Conservation (phyloP, 192 early-diverging fungal species). For the Mortierella hygrophila region DNA sequence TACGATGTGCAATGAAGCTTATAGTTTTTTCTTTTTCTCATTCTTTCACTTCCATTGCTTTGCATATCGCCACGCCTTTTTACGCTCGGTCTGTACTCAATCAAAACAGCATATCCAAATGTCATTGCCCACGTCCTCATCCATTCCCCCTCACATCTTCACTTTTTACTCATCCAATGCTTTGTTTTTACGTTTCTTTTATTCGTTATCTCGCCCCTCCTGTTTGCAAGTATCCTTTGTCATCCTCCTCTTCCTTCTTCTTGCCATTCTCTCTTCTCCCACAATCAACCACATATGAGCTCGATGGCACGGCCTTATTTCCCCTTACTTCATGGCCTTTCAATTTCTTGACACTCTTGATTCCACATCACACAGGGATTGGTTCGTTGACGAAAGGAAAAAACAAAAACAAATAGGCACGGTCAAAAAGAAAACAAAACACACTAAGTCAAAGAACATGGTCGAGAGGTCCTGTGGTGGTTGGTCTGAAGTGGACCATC, state of each 20-base stretch:
- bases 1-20: no score
- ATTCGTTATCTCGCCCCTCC: neutral
- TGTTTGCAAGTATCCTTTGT: neutral
- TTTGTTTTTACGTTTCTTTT: neutral
- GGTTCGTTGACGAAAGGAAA: neutral
- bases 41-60: neutral
- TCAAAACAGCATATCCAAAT: no score
- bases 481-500: neutral
- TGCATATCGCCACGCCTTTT: slow-evolving; percentile 1
- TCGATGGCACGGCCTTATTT: no score
- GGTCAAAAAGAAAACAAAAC: neutral
- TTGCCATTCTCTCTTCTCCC: neutral
- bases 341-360: neutral
- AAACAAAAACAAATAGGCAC: neutral
- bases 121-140: neutral
- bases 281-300: neutral
- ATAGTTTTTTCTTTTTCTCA: no score
- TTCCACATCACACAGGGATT: neutral
- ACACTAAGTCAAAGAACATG: neutral
- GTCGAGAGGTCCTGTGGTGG: neutral
- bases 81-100: neutral
- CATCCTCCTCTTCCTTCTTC: neutral
- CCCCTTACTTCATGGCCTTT: neutral
- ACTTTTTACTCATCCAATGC: neutral
- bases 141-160: neutral